A percentile compares a stretch with the other conserved stretches of the same genome.
These are phyloP conservation scores for Aspergillus fijiensis DNA, from an alignment of 2,329 filamentous ascomycete species.

Conservation along the genomic window DNA sequence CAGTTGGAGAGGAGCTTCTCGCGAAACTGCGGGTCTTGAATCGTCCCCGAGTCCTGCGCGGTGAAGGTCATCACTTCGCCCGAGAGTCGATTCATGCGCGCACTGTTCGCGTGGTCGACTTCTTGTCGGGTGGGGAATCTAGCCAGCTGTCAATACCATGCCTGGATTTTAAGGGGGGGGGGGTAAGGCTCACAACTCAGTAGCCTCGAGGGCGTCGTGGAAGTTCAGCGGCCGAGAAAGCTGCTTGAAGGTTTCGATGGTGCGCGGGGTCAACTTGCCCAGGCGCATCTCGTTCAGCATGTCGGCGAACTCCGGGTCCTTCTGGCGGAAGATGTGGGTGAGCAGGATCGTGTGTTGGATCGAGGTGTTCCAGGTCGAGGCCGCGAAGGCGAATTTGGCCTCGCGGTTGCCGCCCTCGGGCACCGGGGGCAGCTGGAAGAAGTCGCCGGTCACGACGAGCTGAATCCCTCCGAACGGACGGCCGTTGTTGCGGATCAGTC, in stretches of 20 bases:
- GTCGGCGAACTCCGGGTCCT: conserved; percentile 80
- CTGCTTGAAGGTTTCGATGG: conserved; percentile 71
- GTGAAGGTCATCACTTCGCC: conserved; percentile 68
- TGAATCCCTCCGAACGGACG: conserved; percentile 95
- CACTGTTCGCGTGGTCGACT: conserved; percentile 81
- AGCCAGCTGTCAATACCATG: background rate
- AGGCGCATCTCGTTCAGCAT: conserved; percentile 99
- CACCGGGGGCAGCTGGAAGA: conserved; percentile 94
- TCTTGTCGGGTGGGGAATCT: conserved; percentile 85
- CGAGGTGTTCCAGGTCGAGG: conserved; percentile 83
- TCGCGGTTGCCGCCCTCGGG: conserved; percentile 68
- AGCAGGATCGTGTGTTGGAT: conserved; percentile 95
- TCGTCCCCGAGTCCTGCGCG: conserved; percentile 70
- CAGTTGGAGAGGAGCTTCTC: conserved; percentile 82
- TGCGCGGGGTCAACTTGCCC: conserved; percentile 73
- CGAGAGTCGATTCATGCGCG: conserved; percentile 68
- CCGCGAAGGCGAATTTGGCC: conserved; percentile 90
- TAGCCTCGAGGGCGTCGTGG: conserved; percentile 74
- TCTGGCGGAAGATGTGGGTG: conserved; percentile 94
- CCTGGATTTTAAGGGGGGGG: background rate
- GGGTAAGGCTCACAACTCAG: conserved; percentile 65
- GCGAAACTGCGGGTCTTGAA: conserved; percentile 64
- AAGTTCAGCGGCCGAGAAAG: conserved; percentile 70
- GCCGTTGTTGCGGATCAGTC: conserved; percentile 83
- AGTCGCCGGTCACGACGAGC: conserved; percentile 91